Evolutionary conservation across 2,329 filamentous ascomycete genomes (phyloP), one percentile per base, ranked within the genome.

Genomic region (Hypoxylon sp.): DNA sequence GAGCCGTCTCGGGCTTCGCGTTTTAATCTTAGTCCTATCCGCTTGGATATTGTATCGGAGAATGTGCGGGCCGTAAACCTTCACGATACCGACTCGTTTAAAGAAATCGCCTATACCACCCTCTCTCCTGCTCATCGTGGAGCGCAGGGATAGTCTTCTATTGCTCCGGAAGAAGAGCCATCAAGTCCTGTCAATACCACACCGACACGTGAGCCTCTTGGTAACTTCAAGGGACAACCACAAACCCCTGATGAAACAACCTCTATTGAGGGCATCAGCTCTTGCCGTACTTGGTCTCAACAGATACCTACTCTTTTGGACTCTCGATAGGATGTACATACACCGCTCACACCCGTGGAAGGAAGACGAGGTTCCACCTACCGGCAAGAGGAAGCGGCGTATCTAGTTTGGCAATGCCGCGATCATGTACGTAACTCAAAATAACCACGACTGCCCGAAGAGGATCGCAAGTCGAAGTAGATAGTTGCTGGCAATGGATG

Each of bases 401-500:
- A 16, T 46, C 46, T 52, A 27, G 56, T 52, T 52, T n/a, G 48
- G 43, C 34, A 27, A 48, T 25, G 58, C 41, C 34, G 34, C 45
- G 25, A 43, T 32, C 6, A 9, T 50, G 11, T 43, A 55, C 16
- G 0, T 14, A 6, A 19, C 11, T n/a, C 12, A 2, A 5, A 19
- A 19, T 3, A 41, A 48, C 8, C 16, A 16, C 29, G 6, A 46
- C 11, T n/a, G 11, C 21, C 16, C 53, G 3, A 27, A 37, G 29
- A 27, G 32, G 43, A 27, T 14, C 7, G 7, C 21, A 19, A 32
- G 23, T 8, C 21, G 21, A 14, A 7, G 14, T 14, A 9, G 30
- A 5, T 16, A 23, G 43, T 39, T 8, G 43, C 37, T 48, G 16
- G 6, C 19, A 30, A 57, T 47, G 29, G 29, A 30, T 9, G 32